phyloP scores from a whole-genome alignment of 1,139 yeast genomes.

The Yamadazyma pseudoaaseri region DNA sequence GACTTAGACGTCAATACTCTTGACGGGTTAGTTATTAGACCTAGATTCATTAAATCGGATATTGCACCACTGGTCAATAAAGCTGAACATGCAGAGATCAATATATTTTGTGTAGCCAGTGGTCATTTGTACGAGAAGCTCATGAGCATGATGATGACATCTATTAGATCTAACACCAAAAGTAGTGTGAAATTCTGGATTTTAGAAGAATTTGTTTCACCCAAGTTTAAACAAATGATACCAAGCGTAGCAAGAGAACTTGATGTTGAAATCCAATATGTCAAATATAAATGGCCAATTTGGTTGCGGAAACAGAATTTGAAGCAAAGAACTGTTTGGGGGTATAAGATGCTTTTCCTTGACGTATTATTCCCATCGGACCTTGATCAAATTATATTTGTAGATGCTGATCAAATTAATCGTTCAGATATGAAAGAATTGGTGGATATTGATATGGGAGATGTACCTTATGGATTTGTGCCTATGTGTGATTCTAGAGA shows the following conservation, averaged over 20 bases:
- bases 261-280: conserved; percentile 65
- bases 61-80: conserved; percentile 1
- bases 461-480: conserved; percentile 80
- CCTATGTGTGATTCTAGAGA: conserved; percentile 84
- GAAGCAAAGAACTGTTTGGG: conserved; percentile 81
- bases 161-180: conserved; percentile 67
- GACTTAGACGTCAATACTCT: conserved; percentile 35
- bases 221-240: conserved; percentile 60
- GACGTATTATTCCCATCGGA: conserved; percentile 86
- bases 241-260: conserved; percentile 59
- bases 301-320: conserved; percentile 82
- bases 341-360: conserved; percentile 78
- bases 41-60: conserved; percentile 40
- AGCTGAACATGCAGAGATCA: conserved; percentile 52
- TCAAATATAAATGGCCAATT: conserved; percentile 87
- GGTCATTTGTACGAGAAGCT: conserved; percentile 77
- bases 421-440: conserved; percentile 72
- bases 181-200: conserved; percentile 83
- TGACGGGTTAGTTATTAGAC: conserved; percentile 47
- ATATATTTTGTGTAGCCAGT: conserved; percentile 81
- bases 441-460: conserved; percentile 63
- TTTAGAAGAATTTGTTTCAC: conserved; percentile 74
- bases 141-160: conserved; percentile 72
- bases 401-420: conserved; percentile 82
- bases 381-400: conserved; percentile 72